A percentile compares a stretch with the other conserved stretches of the same genome.
Evolutionary conservation across 169 alveolate genomes (phyloP).

Genomic region (Plasmodium vivax): DNA sequence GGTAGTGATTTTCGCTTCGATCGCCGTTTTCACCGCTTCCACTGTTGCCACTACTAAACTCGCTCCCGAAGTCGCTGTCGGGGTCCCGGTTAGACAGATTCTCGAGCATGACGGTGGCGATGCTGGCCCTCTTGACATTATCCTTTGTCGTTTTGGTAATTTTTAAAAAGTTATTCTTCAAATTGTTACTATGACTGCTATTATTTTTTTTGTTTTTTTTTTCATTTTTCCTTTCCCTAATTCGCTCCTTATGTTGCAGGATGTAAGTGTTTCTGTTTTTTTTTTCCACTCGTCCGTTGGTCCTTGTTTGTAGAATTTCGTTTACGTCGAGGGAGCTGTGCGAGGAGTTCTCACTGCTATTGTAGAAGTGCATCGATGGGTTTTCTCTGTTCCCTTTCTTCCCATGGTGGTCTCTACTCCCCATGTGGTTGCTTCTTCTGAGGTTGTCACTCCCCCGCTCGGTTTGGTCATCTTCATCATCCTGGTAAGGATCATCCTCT

Average conservation of each 20-base stretch:
- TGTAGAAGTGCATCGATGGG: background rate
- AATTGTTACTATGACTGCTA: background rate
- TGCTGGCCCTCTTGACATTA: conserved; percentile 59
- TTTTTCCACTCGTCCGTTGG: background rate
- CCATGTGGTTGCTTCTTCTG: background rate
- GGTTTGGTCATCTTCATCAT: background rate
- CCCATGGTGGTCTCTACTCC: background rate
- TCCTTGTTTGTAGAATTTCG: conserved; percentile 40
- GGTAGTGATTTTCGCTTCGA: background rate
- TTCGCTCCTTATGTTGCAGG: conserved; percentile 45
- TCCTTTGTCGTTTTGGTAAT: conserved; percentile 36
- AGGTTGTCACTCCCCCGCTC: background rate
- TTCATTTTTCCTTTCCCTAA: conserved; percentile 22
- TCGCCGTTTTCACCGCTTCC: background rate
- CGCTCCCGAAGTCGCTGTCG: background rate
- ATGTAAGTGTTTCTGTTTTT: conserved; percentile 37
- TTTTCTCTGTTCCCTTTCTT: background rate
- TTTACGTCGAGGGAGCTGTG: conserved; percentile 8
- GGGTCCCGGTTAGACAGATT: conserved; percentile 31
- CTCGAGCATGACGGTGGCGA: conserved; percentile 38
- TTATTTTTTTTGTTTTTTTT: conserved; percentile 8
- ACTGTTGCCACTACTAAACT: background rate
- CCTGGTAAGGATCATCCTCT: background rate
- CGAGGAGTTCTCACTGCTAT: background rate
- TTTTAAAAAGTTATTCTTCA: conserved; percentile 8